These are phyloP conservation scores for Colletotrichum sp. DNA, from an alignment of 2,329 filamentous ascomycete species.

Conservation along the genomic window DNA sequence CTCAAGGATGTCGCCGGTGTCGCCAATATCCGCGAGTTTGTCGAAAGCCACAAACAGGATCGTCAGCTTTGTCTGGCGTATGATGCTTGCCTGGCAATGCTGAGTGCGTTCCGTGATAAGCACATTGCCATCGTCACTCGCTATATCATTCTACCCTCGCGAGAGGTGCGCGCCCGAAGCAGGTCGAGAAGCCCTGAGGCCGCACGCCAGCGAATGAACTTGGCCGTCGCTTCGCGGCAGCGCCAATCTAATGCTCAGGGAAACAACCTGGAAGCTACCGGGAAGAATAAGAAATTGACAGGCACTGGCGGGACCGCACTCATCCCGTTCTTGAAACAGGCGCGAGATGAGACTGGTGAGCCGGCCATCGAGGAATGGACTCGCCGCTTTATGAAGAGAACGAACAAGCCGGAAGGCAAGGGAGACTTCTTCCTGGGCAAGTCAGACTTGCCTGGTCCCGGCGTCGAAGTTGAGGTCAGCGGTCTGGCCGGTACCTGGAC, in stretches of 20 bases:
- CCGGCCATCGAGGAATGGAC: constrained; percentile 77
- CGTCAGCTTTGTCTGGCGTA: constrained; percentile 78
- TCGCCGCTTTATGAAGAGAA: constrained; percentile 60
- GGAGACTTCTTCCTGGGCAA: constrained; percentile 65
- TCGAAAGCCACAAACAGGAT: constrained; percentile 67
- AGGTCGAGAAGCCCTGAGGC: constrained; percentile 63
- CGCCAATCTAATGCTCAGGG: constrained; percentile 27
- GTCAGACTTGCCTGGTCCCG: constrained; percentile 42
- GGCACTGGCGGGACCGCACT: constrained; percentile 93
- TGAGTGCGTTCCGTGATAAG: constrained; percentile 79
- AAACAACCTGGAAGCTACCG: constrained; percentile 23
- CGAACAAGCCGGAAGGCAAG: constrained; percentile 52
- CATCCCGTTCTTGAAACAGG: constrained; percentile 96
- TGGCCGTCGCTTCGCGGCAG: constrained; percentile 63
- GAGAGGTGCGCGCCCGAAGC: constrained; percentile 71
- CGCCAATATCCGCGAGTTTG: constrained; percentile 87
- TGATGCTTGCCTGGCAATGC: constrained; percentile 82
- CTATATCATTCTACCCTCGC: constrained; percentile 91
- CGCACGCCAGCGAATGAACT: constrained; percentile 59
- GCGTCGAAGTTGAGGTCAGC: constrained; percentile 52
- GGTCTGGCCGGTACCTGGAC: constrained; percentile 87
- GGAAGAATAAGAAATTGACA: constrained; percentile 67
- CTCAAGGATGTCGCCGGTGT: constrained; percentile 79
- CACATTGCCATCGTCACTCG: constrained; percentile 96
- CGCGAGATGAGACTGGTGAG: constrained; percentile 93